These are phyloP conservation scores for Austroboletus eburneus DNA, from an alignment of 768 basidiomycete species.

Conservation along the genomic window DNA sequence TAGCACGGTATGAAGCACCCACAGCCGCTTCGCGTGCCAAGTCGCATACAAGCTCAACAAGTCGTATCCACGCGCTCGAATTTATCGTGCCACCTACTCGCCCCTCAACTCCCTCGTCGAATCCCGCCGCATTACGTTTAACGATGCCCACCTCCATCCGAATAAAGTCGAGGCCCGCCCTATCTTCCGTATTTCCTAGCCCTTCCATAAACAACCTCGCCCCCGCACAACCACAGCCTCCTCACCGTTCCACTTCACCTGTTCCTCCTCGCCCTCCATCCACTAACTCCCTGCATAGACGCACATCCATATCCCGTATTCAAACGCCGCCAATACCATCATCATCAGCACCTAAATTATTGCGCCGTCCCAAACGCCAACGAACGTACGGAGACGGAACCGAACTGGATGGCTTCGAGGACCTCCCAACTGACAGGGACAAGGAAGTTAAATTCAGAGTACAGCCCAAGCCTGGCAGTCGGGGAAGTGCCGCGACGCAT, in stretches of 20 bases:
- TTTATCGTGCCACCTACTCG: constrained; percentile 71
- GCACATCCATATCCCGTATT: constrained; percentile 23
- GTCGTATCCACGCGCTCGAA: constrained; percentile 54
- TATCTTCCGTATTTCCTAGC: constrained; percentile 70
- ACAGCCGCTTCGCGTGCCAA: constrained; percentile 82
- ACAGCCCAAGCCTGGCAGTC: constrained; percentile 65
- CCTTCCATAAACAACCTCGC: constrained; percentile 29
- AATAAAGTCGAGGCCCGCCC: constrained; percentile 66
- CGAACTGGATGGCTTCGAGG: constrained; percentile 84
- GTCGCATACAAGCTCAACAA: constrained; percentile 59
- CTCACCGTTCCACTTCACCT: constrained; percentile 54
- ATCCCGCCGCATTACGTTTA: constrained; percentile 70
- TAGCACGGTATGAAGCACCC: constrained; percentile 65
- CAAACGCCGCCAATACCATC: constrained; percentile 35
- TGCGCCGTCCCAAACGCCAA: constrained; percentile 74
- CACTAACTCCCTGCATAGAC: constrained; percentile 42
- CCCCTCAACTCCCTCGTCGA: constrained; percentile 76
- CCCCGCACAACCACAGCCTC: constrained; percentile 29
- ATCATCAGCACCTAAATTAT: constrained; percentile 54
- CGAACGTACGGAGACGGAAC: constrained; percentile 83
- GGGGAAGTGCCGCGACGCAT: constrained; percentile 49
- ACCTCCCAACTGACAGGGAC: constrained; percentile 81
- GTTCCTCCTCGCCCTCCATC: constrained; percentile 59
- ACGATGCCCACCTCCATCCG: constrained; percentile 86
- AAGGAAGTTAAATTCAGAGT: constrained; percentile 73